Evolutionary conservation across 495 filamentous ascomycete genomes (phyloP).

Genomic region (Penicillium bialowiezense): DNA sequence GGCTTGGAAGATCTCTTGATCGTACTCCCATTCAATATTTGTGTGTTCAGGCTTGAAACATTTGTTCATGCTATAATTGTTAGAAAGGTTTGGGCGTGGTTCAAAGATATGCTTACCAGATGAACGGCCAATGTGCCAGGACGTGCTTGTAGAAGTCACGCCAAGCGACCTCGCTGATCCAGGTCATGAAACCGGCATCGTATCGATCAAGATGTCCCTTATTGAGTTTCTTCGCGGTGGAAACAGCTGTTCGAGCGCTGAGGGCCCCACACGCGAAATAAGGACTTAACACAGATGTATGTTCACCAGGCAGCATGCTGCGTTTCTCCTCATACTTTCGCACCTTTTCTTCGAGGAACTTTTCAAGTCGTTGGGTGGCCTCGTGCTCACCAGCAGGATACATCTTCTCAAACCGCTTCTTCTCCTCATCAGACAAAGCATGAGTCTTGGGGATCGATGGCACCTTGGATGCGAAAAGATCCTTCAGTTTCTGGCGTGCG

Average conservation of each 20-base stretch:
- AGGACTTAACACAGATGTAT: conserved; percentile 72
- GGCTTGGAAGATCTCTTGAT: conserved; percentile 59
- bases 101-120: conserved; percentile 58
- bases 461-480: conserved; percentile 62
- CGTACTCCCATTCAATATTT: conserved; percentile 79
- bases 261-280: conserved; percentile 78
- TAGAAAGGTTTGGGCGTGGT: background rate
- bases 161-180: conserved; percentile 91
- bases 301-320: conserved; percentile 56
- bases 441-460: conserved; percentile 67
- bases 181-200: conserved; percentile 62
- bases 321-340: conserved; percentile 58
- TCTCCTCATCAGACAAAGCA: conserved; percentile 55
- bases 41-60: conserved; percentile 87
- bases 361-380: conserved; percentile 60
- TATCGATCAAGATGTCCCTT: conserved; percentile 69
- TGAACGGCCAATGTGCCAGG: conserved; percentile 80
- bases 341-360: conserved; percentile 69
- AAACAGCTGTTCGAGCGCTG: conserved; percentile 71
- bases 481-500: conserved; percentile 49
- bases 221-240: conserved; percentile 64
- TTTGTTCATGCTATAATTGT: conserved; percentile 72
- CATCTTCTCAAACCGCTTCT: conserved; percentile 50
- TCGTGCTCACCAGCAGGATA: conserved; percentile 84
- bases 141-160: conserved; percentile 93